Base-by-base conservation (phyloP, 1,284 basidiomycete species). In the Rhizopogon parksii region DNA sequence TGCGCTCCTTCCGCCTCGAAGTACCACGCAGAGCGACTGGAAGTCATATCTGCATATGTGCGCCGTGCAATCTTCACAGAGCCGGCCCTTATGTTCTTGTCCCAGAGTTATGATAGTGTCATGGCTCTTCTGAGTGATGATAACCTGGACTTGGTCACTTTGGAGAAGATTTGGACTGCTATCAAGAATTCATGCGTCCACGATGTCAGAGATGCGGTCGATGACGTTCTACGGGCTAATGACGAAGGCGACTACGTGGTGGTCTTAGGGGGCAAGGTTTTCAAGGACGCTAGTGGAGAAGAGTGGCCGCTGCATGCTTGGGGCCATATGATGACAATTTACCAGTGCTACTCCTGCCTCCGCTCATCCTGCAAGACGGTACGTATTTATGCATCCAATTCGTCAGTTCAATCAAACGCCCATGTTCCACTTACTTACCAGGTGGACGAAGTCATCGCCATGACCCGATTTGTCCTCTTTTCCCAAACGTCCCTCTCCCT, bases 41-140 rank as follows among this genome's bases (percentile, higher is more conserved):
- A 59, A 21, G 56, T 70, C 46, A 65, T 71, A 40, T 56, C 59
- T 48, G 65, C 70, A 35, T 69, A 62, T 39, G 61, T 71, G 39
- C 67, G 65, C 14, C 66, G 68, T 14, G 69, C 62, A 19, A 58
- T 71, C 17, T 68, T 61, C 51, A 64, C 59, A 27, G 69, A 71
- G 45, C 51, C 65, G 39, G 59, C 61, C 19, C 62, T 71, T 15
- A 63, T 68, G 59, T 57, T 71, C 39, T 57, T 65, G 36, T 62
- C 68, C 1, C 68, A 71, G 46, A 62, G 53, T 42, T 68, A 70
- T 48, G 48, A 57, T 6, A 58, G 56, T 40, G 65, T 65, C 34
- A 53, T 54, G 54, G 55, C 56, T 8, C 53, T 70, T 46, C 53
- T 70, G 38, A 55, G 15, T 38, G 69, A 69, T 39, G 40, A 59